Base-by-base conservation (phyloP, 345 rosid species). In the Eucalyptus pauciflora region DNA sequence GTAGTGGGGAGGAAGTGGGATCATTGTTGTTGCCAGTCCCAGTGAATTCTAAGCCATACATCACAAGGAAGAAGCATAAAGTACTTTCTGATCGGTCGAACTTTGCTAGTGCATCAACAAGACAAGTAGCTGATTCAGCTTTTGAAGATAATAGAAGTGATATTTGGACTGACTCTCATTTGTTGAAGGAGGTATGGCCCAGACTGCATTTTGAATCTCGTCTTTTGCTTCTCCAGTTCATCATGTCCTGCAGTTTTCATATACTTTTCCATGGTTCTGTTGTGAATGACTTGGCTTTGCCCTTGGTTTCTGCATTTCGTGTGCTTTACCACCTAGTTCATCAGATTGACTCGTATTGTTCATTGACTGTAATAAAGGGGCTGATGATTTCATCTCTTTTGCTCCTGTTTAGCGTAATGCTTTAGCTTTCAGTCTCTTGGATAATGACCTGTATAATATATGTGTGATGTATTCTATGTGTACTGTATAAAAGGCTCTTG, bases 1-100 rank as follows among this genome's bases (percentile, higher is more conserved):
- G 81, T 90, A 98, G 99, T 90, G 99, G 99, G 88, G 92, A 93
- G 91, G 96, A 97, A 90, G 91, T 92, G 41, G 99, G 98, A 62
- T 93, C 94, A 88, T 90, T 95, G 88, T 71, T 88, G 92, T 18
- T 91, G 91, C 94, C 95, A 89, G 86, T 91, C 86, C 95, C 94
- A 8, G n/a, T 54, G 12, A 89, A 85, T 90, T 62, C 91, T 85
- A 91, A 88, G 41, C 88, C 89, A 88, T 86, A 86, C 54, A 85
- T 67, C 87, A 91, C 58, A 69, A 58, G 51, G n/a, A 91, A 90
- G 90, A 94, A 91, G 50, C 81, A 86, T 24, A 88, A 89, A n/a
- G 89, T 90, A 43, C n/a, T 92, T 86, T 89, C 91, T n/a, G 93
- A 92, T 37, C 85, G 31, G 89, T 92, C 89, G 80, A 92, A 92